phyloP scores from a whole-genome alignment of 441 rosid species.

The Aquilaria agallochum region DNA sequence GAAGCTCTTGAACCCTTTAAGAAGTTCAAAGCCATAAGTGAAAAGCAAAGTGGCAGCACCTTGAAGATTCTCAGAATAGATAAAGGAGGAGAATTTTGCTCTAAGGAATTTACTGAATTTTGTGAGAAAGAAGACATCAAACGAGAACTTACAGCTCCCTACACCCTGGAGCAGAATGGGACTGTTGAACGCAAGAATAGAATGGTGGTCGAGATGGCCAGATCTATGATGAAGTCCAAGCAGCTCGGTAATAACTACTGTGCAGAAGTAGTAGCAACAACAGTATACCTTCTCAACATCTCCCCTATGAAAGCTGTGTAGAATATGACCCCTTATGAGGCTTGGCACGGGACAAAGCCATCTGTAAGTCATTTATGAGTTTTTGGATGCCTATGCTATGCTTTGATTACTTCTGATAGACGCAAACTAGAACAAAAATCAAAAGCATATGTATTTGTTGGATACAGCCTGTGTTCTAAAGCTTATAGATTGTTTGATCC shows the following conservation, averaged over 20 bases:
- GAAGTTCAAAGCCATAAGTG: slow-evolving; percentile 4
- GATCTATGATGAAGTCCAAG: neutral
- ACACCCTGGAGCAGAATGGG: slow-evolving; percentile 11
- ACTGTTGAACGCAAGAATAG: slow-evolving; percentile 7
- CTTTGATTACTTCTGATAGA: too few relatives aligned
- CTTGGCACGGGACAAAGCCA: too few relatives aligned
- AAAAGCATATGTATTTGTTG: neutral
- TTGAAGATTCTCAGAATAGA: neutral
- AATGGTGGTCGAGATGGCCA: neutral
- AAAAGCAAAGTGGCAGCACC: neutral
- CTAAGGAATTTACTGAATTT: too few relatives aligned
- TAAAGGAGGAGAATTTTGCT: too few relatives aligned
- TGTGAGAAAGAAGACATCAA: too few relatives aligned
- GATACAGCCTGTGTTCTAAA: neutral
- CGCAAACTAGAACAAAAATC: too few relatives aligned
- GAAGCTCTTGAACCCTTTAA: slow-evolving; percentile 9
- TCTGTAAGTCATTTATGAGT: too few relatives aligned
- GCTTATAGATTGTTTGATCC: neutral
- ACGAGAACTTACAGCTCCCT: neutral
- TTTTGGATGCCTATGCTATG: too few relatives aligned
- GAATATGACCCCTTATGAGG: too few relatives aligned
- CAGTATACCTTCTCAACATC: too few relatives aligned
- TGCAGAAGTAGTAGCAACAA: neutral
- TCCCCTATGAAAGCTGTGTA: too few relatives aligned
- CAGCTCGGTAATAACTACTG: neutral